Conservation (phyloP, 768 basidiomycete genomes). For the Leccinum longicurvipes region DNA sequence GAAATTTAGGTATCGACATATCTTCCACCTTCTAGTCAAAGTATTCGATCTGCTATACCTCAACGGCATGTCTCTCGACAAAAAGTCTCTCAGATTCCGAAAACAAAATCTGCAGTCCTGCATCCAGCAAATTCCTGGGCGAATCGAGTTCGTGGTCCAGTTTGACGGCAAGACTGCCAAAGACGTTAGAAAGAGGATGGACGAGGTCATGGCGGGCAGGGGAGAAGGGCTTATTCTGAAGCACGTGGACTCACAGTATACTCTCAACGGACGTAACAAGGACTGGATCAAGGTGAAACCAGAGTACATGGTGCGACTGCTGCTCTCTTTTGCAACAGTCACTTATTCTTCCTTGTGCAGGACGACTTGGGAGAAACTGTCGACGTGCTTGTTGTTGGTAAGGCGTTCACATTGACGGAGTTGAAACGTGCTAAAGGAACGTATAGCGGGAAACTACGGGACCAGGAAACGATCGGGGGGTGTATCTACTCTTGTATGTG, state of each 20-base stretch:
- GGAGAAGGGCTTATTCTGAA: constrained; percentile 96
- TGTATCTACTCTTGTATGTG: constrained; percentile 87
- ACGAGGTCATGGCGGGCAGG: constrained; percentile 75
- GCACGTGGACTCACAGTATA: constrained; percentile 74
- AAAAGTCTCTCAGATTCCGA: constrained; percentile 68
- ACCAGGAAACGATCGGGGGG: constrained; percentile 82
- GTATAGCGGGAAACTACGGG: constrained; percentile 84
- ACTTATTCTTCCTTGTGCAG: constrained; percentile 34
- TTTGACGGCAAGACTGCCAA: constrained; percentile 73
- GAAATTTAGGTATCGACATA: not conserved
- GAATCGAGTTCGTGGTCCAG: constrained; percentile 75
- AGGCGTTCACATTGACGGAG: constrained; percentile 19
- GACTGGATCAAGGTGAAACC: constrained; percentile 97
- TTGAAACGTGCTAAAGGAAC: not conserved
- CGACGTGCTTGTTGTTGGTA: constrained; percentile 87
- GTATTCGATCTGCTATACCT: constrained; percentile 92
- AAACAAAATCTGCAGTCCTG: constrained; percentile 74
- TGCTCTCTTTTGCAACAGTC: not conserved
- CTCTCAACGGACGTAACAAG: constrained; percentile 80
- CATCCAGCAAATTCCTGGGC: constrained; percentile 66
- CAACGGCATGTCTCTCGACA: constrained; percentile 76
- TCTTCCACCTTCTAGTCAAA: constrained; percentile 64
- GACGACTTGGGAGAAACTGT: constrained; percentile 92
- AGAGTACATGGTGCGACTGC: constrained; percentile 69
- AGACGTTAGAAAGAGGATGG: constrained; percentile 79